phyloP scores from a whole-genome alignment of 2,329 filamentous ascomycete genomes.

The Alternaria postmessia region DNA sequence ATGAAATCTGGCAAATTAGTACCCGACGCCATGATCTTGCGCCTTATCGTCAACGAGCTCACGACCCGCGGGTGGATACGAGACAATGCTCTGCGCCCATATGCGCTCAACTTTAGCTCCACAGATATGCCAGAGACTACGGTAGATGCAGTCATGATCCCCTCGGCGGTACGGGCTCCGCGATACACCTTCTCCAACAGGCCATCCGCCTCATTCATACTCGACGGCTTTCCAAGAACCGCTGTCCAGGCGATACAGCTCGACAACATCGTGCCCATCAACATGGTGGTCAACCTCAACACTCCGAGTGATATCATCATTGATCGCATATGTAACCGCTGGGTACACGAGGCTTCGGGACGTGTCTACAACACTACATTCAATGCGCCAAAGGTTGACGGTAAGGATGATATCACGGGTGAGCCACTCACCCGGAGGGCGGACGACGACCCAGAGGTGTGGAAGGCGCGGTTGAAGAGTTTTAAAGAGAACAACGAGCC shows the following conservation, averaged over 20 bases:
- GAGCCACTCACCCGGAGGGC: conserved; percentile 81
- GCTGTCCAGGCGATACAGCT: conserved; percentile 79
- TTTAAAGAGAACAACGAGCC: conserved; percentile 89
- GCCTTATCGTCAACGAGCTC: conserved; percentile 90
- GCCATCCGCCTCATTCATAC: conserved; percentile 86
- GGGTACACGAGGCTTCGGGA: conserved; percentile 91
- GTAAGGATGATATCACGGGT: conserved; percentile 89
- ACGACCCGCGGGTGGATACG: conserved; percentile 84
- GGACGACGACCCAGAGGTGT: conserved; percentile 88
- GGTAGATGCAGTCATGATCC: conserved; percentile 54
- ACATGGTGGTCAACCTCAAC: conserved; percentile 85
- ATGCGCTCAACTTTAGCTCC: conserved; percentile 55
- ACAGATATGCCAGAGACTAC: conserved; percentile 42
- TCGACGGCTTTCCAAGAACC: conserved; percentile 95
- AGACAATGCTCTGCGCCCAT: conserved; percentile 55
- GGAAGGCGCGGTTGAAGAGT: conserved; percentile 78
- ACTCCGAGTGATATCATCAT: conserved; percentile 89
- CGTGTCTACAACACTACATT: conserved; percentile 95
- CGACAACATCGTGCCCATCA: conserved; percentile 87
- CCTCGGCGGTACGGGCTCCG: conserved; percentile 46
- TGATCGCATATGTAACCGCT: conserved; percentile 87
- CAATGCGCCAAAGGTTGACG: conserved; percentile 81
- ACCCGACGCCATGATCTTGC: conserved; percentile 87
- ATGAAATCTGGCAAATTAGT: conserved; percentile 93
- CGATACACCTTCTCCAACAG: conserved; percentile 66